Base-by-base conservation (phyloP, 768 basidiomycete species). In the Amanita pseudoporphyria region DNA sequence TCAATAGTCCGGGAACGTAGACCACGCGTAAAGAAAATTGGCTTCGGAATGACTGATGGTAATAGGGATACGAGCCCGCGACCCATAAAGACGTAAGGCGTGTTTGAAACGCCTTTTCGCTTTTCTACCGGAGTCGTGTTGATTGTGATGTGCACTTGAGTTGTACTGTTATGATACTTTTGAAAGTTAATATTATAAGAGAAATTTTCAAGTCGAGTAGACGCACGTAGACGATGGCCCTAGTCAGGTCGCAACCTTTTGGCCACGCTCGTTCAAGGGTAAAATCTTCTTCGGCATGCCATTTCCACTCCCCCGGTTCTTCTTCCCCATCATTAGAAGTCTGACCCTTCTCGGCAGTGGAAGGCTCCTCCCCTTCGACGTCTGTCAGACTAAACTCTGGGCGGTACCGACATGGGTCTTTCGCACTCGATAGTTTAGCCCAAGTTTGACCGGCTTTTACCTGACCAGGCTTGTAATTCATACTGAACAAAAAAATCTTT, bases 261-360 rank as follows among this genome's bases (percentile, higher is more conserved):
- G 72, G 70, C 81, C 83, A 87, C 3, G 76, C 76, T 56, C 79
- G 75, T 6, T 60, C 70, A 12, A 87, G 60, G 0, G 75, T 74
- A 42, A 76, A 72, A 53, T 84, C 84, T 57, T 84, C 81, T 58
- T 87, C 85, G 2, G 78, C 74, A 45, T 79, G 75, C 84, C 84
- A 87, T 36, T 68, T 71, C 77, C 82, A 84, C 7, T 68, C 71
- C 5, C 71, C 71, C 0, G 71, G 67, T 32, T 66, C 68, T 1
- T 65, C 65, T 9, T 63, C 66, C 22, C 58, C 58, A n/a, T n/a
- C n/a, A n/a, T n/a, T n/a, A n/a, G n/a, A n/a, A n/a, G n/a, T n/a
- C 13, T 60, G 60, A 55, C n/a, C 51, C 55, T 3, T 55, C 56
- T 66, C 64, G 49, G 73, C 71, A 46, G 69, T 67, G 0, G 63